phyloP scores from a whole-genome alignment of 441 rosid genomes.

The Corymbia calophylla region DNA sequence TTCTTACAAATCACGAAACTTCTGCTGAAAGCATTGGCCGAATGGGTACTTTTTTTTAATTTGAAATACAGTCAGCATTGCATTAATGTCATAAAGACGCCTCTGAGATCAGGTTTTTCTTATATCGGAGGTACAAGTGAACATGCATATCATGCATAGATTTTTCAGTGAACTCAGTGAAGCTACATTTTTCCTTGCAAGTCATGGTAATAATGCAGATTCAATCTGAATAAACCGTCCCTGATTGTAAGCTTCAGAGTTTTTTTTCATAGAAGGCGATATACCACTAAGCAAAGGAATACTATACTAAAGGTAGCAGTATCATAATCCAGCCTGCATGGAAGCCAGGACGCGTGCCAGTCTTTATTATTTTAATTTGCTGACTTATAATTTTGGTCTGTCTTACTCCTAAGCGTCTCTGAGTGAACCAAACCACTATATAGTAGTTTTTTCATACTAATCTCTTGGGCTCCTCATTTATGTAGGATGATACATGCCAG shows the following conservation, averaged over 20 bases:
- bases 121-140: background rate
- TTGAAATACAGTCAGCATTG: background rate
- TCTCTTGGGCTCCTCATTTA: background rate
- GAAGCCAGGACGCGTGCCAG: background rate
- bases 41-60: background rate
- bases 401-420: background rate
- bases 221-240: background rate
- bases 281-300: background rate
- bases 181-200: background rate
- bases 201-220: background rate
- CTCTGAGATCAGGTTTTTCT: background rate
- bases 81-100: background rate
- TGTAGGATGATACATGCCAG: conserved; percentile 76
- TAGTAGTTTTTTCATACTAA: background rate
- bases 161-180: background rate
- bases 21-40: background rate
- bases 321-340: background rate
- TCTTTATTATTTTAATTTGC: background rate
- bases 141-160: background rate
- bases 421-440: background rate
- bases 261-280: background rate
- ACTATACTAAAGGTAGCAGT: background rate
- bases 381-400: background rate
- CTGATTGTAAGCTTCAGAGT: background rate
- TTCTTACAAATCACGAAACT: background rate